Conservation (phyloP, 176 grass and related monocot species). For the Areca catechu region DNA sequence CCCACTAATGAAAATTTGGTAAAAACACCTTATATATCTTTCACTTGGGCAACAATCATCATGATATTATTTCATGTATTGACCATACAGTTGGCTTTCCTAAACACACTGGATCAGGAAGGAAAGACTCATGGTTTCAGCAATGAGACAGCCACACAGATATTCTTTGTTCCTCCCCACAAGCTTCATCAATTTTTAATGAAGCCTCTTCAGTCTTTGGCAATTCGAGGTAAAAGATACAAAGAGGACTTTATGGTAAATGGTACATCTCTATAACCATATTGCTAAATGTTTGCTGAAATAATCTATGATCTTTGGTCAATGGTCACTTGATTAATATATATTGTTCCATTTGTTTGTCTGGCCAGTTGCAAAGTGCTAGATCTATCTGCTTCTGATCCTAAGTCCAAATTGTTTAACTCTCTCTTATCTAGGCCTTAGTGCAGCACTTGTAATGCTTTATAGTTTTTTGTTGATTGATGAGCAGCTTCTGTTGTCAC, state of each 20-base stretch:
- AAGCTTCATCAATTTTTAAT: conserved; percentile 69
- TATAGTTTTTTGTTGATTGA: too few relatives aligned
- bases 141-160: conserved; percentile 71
- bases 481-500: too few relatives aligned
- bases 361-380: too few relatives aligned
- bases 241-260: background rate
- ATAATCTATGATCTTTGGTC: too few relatives aligned
- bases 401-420: too few relatives aligned
- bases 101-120: conserved; percentile 61
- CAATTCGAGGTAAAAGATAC: conserved; percentile 42
- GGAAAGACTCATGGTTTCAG: conserved; percentile 60
- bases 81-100: conserved; percentile 69
- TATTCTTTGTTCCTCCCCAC: conserved; percentile 92
- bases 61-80: conserved; percentile 6
- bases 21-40: conserved; percentile 8
- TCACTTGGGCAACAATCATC: conserved; percentile 1
- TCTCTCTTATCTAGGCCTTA: too few relatives aligned
- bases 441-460: too few relatives aligned
- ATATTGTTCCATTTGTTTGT: too few relatives aligned
- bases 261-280: background rate
- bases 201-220: conserved; percentile 69
- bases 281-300: too few relatives aligned
- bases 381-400: too few relatives aligned
- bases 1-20: conserved; percentile 88
- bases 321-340: too few relatives aligned